Percentiles rank a stretch among this genome's conserved stretches.
Evolutionary conservation across 352 stramenopile genomes (phyloP).

Genomic region (Phytophthora kernoviae): DNA sequence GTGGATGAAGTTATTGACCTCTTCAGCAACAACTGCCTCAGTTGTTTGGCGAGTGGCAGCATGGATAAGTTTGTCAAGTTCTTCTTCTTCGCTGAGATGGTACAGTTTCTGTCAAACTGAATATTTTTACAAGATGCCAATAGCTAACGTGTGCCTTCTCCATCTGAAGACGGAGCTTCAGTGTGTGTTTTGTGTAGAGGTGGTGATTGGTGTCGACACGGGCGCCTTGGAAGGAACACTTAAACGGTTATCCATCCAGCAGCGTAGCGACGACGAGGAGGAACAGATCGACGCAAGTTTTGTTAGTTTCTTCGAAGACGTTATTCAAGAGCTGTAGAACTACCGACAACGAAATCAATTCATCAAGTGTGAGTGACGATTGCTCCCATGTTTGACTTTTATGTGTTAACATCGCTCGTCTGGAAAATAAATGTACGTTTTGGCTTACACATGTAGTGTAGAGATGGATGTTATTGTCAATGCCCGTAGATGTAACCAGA

Average conservation of each 20-base stretch:
- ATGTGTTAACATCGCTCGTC: too few relatives aligned
- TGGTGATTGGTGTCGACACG: conserved; percentile 68
- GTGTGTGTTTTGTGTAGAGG: conserved; percentile 83
- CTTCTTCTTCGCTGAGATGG: conserved; percentile 89
- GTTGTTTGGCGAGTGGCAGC: conserved; percentile 79
- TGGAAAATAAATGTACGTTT: too few relatives aligned
- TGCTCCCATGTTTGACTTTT: conserved; percentile 6
- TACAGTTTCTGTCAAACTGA: conserved; percentile 24
- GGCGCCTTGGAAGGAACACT: conserved; percentile 64
- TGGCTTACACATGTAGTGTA: too few relatives aligned
- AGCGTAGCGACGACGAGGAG: conserved; percentile 61
- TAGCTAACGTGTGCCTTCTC: not conserved
- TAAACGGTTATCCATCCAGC: conserved; percentile 72
- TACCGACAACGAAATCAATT: conserved; percentile 25
- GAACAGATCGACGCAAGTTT: conserved; percentile 87
- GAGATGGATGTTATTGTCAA: too few relatives aligned
- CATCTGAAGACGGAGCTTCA: conserved; percentile 67
- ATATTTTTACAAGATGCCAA: not conserved
- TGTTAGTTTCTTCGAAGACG: conserved; percentile 82
- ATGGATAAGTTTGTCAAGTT: conserved; percentile 84
- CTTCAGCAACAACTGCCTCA: conserved; percentile 72
- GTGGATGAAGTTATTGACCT: conserved; percentile 79
- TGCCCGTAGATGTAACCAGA: too few relatives aligned
- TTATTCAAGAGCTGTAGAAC: conserved; percentile 70
- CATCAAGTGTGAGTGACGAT: conserved; percentile 24